These are phyloP conservation scores for Exidia glandulosa DNA, from an alignment of 768 basidiomycete species.

Conservation along the genomic window DNA sequence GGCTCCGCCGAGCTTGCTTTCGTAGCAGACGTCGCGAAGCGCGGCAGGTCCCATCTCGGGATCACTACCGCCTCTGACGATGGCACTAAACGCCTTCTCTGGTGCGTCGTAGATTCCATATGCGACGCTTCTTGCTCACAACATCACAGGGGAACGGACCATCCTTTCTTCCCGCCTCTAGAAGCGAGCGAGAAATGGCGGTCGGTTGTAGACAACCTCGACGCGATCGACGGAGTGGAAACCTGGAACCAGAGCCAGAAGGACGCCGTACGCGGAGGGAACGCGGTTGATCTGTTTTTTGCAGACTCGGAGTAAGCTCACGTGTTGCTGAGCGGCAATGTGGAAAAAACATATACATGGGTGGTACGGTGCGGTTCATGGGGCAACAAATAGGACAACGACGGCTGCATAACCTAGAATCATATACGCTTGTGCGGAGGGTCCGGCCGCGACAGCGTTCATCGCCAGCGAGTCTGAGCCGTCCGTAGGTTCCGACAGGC, in stretches of 20 bases:
- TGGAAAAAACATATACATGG: no score
- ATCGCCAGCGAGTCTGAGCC: no score
- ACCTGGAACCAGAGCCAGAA: slow-evolving; percentile 53
- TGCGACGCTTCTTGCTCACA: slow-evolving; percentile 30
- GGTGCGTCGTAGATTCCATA: slow-evolving; percentile 26
- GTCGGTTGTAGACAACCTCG: slow-evolving; percentile 77
- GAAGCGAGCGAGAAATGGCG: slow-evolving; percentile 54
- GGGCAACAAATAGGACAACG: no score
- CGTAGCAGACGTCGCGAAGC: slow-evolving; percentile 56
- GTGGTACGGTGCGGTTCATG: no score
- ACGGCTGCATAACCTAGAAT: no score
- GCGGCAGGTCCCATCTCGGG: slow-evolving; percentile 37
- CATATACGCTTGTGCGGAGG: no score
- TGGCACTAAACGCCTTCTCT: slow-evolving; percentile 13
- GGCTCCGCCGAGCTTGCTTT: slow-evolving; percentile 78
- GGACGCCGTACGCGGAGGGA: slow-evolving; percentile 55
- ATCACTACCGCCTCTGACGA: slow-evolving; percentile 16
- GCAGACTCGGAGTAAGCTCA: no score
- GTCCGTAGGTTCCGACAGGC: no score
- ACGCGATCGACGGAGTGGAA: slow-evolving; percentile 58
- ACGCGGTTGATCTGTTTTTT: slow-evolving; percentile 58
- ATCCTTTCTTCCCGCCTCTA: slow-evolving; percentile 86
- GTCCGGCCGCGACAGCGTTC: no score
- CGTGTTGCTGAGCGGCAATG: no score
- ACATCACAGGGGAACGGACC: slow-evolving; percentile 62